phyloP scores from a whole-genome alignment of 2,329 filamentous ascomycete genomes.

The Leptodontidium sp. region DNA sequence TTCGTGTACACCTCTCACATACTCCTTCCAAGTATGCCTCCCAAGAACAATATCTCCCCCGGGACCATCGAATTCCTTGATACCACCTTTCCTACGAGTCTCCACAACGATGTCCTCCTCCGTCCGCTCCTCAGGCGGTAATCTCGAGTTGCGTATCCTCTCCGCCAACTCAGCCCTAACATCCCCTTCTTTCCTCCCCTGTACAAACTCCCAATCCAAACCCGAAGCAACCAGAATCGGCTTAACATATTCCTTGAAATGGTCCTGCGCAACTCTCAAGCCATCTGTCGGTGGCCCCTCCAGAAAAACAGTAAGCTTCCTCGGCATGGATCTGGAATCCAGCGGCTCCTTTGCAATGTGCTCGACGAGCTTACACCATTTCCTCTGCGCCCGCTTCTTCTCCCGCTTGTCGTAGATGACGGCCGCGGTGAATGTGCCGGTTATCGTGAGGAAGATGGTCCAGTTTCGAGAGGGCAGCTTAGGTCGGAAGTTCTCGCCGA shows the following conservation, averaged over 20 bases:
- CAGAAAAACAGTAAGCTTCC: slow-evolving; percentile 86
- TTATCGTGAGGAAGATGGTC: slow-evolving; percentile 91
- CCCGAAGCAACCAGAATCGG: slow-evolving; percentile 89
- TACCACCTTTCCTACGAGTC: slow-evolving; percentile 70
- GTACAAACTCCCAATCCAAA: slow-evolving; percentile 94
- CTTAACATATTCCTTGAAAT: slow-evolving; percentile 96
- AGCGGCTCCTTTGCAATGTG: slow-evolving; percentile 83
- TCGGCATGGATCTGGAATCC: slow-evolving; percentile 74
- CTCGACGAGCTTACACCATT: slow-evolving; percentile 86
- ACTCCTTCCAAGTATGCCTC: slow-evolving; percentile 96
- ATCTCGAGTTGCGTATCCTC: slow-evolving; percentile 77
- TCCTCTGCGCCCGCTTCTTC: slow-evolving; percentile 83
- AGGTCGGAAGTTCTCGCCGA: slow-evolving; percentile 78
- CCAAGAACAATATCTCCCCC: slow-evolving; percentile 90
- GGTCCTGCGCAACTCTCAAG: slow-evolving; percentile 84
- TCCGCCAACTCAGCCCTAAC: slow-evolving; percentile 87
- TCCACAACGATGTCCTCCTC: slow-evolving; percentile 66
- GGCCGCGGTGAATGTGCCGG: slow-evolving; percentile 78
- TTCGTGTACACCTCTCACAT: slow-evolving; percentile 90
- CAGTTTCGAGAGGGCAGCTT: slow-evolving; percentile 95
- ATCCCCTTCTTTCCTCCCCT: slow-evolving; percentile 92
- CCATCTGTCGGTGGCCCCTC: slow-evolving; percentile 88
- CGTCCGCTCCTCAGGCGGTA: slow-evolving; percentile 47
- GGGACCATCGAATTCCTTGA: slow-evolving; percentile 75
- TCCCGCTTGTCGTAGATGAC: slow-evolving; percentile 93